These are phyloP conservation scores for Geranium rotundifolium DNA, from an alignment of 345 rosid genomes.

Conservation along the genomic window DNA sequence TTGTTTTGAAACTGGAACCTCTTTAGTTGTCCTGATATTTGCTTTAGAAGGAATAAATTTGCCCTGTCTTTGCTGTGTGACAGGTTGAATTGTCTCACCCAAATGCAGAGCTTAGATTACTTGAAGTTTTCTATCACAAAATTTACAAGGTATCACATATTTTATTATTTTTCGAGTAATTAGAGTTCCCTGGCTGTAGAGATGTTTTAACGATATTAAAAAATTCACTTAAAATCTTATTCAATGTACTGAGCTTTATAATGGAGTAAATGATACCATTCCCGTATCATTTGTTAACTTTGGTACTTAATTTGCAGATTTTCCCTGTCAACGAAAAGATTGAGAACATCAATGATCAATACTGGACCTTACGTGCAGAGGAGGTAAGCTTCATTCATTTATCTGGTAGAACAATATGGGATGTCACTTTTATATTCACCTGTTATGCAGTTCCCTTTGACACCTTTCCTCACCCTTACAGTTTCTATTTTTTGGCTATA, in stretches of 20 bases:
- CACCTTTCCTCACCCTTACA: not conserved
- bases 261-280: not conserved
- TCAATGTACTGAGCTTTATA: not conserved
- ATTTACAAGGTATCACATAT: constrained; percentile 45
- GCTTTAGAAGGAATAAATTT: not conserved
- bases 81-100: constrained; percentile 69
- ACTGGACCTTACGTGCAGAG: constrained; percentile 73
- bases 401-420: not conserved
- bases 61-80: not conserved
- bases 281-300: not conserved
- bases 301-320: constrained; percentile 30
- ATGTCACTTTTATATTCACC: not conserved
- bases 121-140: constrained; percentile 68
- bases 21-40: not conserved
- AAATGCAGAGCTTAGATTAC: constrained; percentile 50
- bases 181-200: not conserved
- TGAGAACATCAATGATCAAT: constrained; percentile 70
- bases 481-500: not conserved
- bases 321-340: constrained; percentile 59
- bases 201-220: not conserved
- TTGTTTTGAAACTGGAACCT: not conserved
- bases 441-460: not conserved
- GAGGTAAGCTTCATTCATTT: constrained; percentile 30
- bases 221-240: not conserved
- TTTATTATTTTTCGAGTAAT: not conserved